These are phyloP conservation scores for Mucor circinelloides DNA, from an alignment of 371 early-diverging fungal species.

Conservation along the genomic window DNA sequence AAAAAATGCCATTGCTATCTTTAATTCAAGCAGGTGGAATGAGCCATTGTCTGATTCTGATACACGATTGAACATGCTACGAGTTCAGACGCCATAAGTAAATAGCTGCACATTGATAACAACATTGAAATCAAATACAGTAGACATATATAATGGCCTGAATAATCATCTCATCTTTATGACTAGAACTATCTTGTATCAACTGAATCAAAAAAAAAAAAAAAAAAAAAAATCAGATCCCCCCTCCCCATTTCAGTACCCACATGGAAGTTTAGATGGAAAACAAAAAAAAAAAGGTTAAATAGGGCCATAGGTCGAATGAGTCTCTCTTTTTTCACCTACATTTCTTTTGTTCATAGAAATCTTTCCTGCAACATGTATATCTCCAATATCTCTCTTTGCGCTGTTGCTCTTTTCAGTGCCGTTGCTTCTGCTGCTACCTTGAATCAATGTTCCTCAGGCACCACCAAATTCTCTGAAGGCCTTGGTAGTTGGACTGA, in stretches of 20 bases:
- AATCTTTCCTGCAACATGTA: neutral
- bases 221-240: neutral
- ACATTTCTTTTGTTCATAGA: neutral
- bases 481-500: conserved; percentile 32
- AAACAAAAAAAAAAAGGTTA: neutral
- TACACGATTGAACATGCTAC: too few relatives aligned
- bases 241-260: neutral
- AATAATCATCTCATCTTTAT: neutral
- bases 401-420: neutral
- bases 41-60: too few relatives aligned
- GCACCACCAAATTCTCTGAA: conserved; percentile 6
- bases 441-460: neutral
- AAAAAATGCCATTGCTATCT: too few relatives aligned
- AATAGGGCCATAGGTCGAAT: neutral
- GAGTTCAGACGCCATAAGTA: too few relatives aligned
- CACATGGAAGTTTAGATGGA: neutral
- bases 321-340: neutral
- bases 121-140: too few relatives aligned
- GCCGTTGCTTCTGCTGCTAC: neutral
- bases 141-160: too few relatives aligned
- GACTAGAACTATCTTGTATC: neutral
- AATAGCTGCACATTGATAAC: too few relatives aligned
- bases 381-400: conserved; percentile 5
- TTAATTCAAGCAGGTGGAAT: too few relatives aligned
- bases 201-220: neutral